Evolutionary conservation across 169 alveolate species (phyloP).

Genomic region (Ichthyophthirius multifiliis): DNA sequence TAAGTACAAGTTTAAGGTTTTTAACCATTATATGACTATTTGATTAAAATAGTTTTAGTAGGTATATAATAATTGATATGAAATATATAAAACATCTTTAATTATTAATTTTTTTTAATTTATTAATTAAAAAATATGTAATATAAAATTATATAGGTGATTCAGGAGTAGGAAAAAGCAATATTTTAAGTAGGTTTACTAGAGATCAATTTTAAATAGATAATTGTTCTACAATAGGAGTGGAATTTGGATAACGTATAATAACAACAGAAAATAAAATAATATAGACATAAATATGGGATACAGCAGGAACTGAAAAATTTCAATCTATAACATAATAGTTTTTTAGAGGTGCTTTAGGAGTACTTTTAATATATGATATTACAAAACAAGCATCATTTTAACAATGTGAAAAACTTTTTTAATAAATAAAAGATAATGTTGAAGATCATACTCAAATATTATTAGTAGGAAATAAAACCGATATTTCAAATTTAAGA

Average conservation of each 20-base stretch:
- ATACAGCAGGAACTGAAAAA: slow-evolving; percentile 75
- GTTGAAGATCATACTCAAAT: slow-evolving; percentile 42
- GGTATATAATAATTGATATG: slow-evolving; percentile 23
- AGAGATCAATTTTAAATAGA: slow-evolving; percentile 66
- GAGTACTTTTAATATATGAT: slow-evolving; percentile 68
- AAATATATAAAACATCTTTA: neutral
- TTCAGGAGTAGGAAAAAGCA: slow-evolving; percentile 76
- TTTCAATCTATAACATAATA: slow-evolving; percentile 53
- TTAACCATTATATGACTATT: slow-evolving; percentile 13
- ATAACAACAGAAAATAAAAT: slow-evolving; percentile 38
- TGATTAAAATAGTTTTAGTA: slow-evolving; percentile 57
- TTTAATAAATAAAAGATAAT: slow-evolving; percentile 49
- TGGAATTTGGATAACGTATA: slow-evolving; percentile 72
- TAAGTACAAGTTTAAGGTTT: no score
- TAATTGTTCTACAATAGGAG: slow-evolving; percentile 80
- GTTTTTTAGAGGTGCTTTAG: slow-evolving; percentile 61
- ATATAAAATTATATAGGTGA: slow-evolving; percentile 54
- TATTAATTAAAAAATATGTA: no score
- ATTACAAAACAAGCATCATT: slow-evolving; percentile 54
- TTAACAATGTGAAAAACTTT: slow-evolving; percentile 59
- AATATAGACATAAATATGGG: slow-evolving; percentile 78
- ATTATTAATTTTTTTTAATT: neutral
- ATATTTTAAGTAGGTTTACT: slow-evolving; percentile 65
- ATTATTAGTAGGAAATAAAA: slow-evolving; percentile 66
- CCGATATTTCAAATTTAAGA: slow-evolving; percentile 44